A percentile compares a stretch with the other conserved stretches of the same genome.
Conservation (phyloP, 192 early-diverging fungal species). For the Coemansia biformis region DNA sequence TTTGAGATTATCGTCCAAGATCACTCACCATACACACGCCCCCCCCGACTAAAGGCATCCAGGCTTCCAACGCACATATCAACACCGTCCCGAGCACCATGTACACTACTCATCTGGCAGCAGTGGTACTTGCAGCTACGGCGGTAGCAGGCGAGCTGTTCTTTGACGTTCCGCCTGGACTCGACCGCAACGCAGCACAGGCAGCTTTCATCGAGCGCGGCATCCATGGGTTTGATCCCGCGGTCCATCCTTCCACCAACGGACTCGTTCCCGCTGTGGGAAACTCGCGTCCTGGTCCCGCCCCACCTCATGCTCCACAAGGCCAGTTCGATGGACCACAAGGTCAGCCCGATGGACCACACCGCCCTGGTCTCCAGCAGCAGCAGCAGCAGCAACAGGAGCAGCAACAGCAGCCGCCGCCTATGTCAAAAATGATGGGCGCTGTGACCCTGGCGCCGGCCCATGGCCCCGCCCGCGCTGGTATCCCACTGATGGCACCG, state of each 20-base stretch:
- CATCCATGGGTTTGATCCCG: slow-evolving; percentile 27
- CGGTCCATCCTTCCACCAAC: slow-evolving; percentile 8
- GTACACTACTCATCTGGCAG: slow-evolving; percentile 8
- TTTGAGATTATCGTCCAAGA: too few species aligned
- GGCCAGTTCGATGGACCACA: neutral
- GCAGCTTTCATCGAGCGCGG: slow-evolving; percentile 23
- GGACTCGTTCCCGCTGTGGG: slow-evolving; percentile 11
- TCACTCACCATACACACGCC: too few species aligned
- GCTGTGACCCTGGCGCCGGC: slow-evolving; percentile 16
- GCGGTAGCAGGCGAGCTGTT: slow-evolving; percentile 18
- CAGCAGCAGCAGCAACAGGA: neutral
- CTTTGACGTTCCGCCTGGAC: slow-evolving; percentile 28
- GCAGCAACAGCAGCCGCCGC: too few species aligned
- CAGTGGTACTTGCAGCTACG: slow-evolving; percentile 14
- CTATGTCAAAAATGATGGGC: neutral
- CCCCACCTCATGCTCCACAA: too few species aligned
- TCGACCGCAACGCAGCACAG: slow-evolving; percentile 23
- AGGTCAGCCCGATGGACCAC: neutral
- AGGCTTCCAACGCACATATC: too few species aligned
- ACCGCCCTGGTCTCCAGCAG: neutral
- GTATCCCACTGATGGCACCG: neutral
- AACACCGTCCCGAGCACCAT: too few species aligned
- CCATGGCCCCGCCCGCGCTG: slow-evolving; percentile 2
- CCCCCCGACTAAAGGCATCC: too few species aligned
- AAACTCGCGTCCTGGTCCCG: neutral